Base-by-base conservation (phyloP, 768 basidiomycete genomes). In the Podaxis carcinomalis region DNA sequence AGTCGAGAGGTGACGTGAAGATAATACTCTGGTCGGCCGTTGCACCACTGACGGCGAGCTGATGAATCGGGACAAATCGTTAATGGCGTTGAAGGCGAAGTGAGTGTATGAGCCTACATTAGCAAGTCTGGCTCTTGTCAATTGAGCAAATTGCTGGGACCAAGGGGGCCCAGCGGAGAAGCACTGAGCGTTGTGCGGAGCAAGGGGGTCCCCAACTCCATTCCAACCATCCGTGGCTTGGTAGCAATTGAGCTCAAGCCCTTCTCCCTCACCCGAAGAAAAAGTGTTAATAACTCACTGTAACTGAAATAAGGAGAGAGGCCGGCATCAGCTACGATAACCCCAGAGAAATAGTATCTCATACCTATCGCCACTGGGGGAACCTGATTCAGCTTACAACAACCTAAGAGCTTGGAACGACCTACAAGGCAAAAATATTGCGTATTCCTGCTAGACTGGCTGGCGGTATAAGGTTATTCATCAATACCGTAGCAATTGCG, bases 41-140 rank as follows among this genome's bases (percentile, higher is more conserved):
- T 19, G 68, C 66, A 4, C 66, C 68, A 42, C 66, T 66, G 23
- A 67, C 62, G 9, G 68, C 68, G 10, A 69, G 65, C 68, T 69
- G 50, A 13, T 4, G 37, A 9, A 44, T 19, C n/a, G 23, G 3
- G 47, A 5, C 32, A 32, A 32, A 32, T 32, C 32, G 7, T 19
- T 46, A 36, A 50, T 25, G 28, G 3, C 51, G 3, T 27, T 0
- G 3, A 16, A 9, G 28, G 28, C 11, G 11, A 19, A 6, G 25
- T 32, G 51, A 11, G n/a, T 23, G 27, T 7, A 21, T 1, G 28
- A 9, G 27, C 62, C 19, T 36, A 67, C 68, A 44, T 69, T 63
- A 16, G 65, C 53, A 28, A 69, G 64, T 56, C 11, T 65, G 56
- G 47, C 59, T 63, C 60, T 54, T 27, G 62, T 63, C 28, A 65